Percentiles rank a stretch among this genome's conserved stretches.
Conservation (phyloP, 1,284 basidiomycete genomes). For the Apiotrichum gamsii region DNA sequence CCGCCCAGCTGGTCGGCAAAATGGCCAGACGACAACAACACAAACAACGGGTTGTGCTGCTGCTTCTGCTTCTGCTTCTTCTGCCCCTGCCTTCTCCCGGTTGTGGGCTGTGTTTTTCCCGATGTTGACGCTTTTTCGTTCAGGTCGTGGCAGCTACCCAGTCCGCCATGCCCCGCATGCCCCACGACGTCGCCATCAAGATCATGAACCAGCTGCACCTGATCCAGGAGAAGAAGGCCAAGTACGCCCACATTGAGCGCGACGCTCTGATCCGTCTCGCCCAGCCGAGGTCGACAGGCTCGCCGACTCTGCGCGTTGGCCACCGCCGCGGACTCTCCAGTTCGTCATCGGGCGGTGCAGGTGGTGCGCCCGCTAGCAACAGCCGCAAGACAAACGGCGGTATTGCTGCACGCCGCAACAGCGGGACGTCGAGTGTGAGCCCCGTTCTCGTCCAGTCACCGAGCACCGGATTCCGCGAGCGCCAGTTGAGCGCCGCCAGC, state of each 20-base stretch:
- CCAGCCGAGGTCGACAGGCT: constrained; percentile 37
- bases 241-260: constrained; percentile 53
- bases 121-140: neutral
- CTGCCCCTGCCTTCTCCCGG: neutral
- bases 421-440: neutral
- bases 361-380: constrained; percentile 1
- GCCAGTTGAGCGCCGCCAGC: neutral
- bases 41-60: no score
- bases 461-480: neutral
- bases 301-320: constrained; percentile 31
- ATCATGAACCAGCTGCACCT: constrained; percentile 51
- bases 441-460: constrained; percentile 2
- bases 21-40: no score
- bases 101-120: no score
- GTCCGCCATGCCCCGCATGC: neutral
- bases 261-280: constrained; percentile 50
- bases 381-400: neutral
- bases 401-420: constrained; percentile 1
- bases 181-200: constrained; percentile 47
- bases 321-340: constrained; percentile 31
- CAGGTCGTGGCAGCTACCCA: constrained; percentile 1
- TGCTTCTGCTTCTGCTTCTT: no score
- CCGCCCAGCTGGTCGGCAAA: no score
- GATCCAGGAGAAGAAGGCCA: constrained; percentile 51
- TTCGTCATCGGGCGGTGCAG: constrained; percentile 28